Conservation (phyloP, 805 yeast genomes). For the Metschnikowia proteae region DNA sequence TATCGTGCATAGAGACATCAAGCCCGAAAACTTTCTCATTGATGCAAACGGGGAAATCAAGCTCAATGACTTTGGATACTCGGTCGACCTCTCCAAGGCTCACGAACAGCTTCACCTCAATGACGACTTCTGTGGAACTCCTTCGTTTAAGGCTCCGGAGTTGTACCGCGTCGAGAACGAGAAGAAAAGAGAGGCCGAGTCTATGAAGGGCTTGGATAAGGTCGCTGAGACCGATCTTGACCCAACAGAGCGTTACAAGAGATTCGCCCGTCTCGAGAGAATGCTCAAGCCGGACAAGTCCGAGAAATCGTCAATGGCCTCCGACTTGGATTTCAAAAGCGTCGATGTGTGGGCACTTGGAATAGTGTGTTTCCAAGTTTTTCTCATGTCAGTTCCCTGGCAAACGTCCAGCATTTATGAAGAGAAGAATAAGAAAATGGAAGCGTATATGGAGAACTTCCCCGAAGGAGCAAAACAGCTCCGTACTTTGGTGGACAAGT, state of each 20-base stretch:
- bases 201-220: background rate
- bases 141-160: conserved; percentile 55
- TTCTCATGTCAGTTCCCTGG: conserved; percentile 49
- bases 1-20: conserved; percentile 50
- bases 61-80: conserved; percentile 51
- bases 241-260: conserved; percentile 6
- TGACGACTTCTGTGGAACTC: conserved; percentile 45
- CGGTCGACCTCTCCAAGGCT: conserved; percentile 30
- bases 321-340: conserved; percentile 26
- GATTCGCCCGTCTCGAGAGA: conserved; percentile 2
- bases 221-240: too few species aligned
- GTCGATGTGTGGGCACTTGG: conserved; percentile 54
- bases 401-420: conserved; percentile 28
- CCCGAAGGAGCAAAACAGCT: conserved; percentile 24
- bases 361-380: conserved; percentile 44
- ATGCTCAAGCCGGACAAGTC: background rate
- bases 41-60: conserved; percentile 43
- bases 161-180: conserved; percentile 27
- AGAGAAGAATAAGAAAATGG: conserved; percentile 19
- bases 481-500: conserved; percentile 21
- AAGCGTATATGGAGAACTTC: conserved; percentile 24
- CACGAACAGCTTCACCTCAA: conserved; percentile 18
- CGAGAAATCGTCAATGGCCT: background rate
- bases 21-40: conserved; percentile 52
- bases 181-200: background rate